A percentile compares a stretch with the other conserved stretches of the same genome.
These are phyloP conservation scores for Hyphopichia khmerensis DNA, from an alignment of 1,139 yeast species.

Conservation along the genomic window DNA sequence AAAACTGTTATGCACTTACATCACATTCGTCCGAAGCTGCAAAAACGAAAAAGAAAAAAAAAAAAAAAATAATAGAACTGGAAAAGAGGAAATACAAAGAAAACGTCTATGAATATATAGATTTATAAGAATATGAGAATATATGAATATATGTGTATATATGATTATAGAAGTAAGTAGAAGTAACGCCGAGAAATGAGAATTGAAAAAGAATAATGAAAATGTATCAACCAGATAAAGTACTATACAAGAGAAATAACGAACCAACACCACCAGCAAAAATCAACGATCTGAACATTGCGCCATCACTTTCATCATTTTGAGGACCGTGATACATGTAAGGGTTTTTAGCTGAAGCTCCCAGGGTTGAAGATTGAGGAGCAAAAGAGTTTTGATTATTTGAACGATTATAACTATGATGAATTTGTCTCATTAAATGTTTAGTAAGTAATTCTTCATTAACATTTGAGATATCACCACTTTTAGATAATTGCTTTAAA, in stretches of 20 bases:
- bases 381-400: conserved; percentile 6
- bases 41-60: background rate
- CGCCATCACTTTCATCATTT: conserved; percentile 16
- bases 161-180: too few relatives aligned
- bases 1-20: background rate
- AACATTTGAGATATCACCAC: conserved; percentile 31
- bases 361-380: conserved; percentile 5
- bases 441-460: conserved; percentile 45
- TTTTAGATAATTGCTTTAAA: conserved; percentile 32
- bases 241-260: conserved; percentile 23
- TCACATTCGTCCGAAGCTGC: background rate
- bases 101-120: too few relatives aligned
- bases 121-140: too few relatives aligned
- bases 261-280: conserved; percentile 36
- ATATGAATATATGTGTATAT: background rate
- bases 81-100: too few relatives aligned
- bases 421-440: conserved; percentile 42
- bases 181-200: background rate
- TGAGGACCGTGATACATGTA: conserved; percentile 36
- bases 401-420: conserved; percentile 14
- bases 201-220: background rate
- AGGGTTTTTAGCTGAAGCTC: conserved; percentile 14
- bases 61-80: background rate
- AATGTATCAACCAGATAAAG: conserved; percentile 8
- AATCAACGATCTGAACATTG: conserved; percentile 20